phyloP scores from a whole-genome alignment of 768 basidiomycete species.

The Collybiopsis confluens region DNA sequence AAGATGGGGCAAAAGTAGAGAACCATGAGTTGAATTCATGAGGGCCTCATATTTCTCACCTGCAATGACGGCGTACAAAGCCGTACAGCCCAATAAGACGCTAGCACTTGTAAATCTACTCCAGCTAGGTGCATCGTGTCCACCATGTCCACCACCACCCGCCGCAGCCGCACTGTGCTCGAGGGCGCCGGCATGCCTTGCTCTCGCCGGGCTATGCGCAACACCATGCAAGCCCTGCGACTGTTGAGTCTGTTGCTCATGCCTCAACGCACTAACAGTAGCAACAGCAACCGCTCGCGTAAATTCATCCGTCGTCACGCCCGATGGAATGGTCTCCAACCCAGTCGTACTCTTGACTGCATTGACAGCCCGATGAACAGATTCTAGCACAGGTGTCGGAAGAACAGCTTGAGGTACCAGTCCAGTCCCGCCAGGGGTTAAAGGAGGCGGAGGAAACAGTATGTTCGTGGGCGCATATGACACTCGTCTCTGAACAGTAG shows the following conservation, averaged over 20 bases:
- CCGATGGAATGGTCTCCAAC: conserved; percentile 48
- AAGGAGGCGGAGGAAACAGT: neutral
- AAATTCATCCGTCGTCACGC: conserved; percentile 81
- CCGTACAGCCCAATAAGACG: conserved; percentile 85
- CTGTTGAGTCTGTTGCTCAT: conserved; percentile 55
- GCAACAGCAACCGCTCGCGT: conserved; percentile 92
- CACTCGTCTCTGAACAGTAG: conserved; percentile 42
- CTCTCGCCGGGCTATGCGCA: conserved; percentile 41
- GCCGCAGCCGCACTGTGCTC: conserved; percentile 31
- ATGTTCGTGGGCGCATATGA: conserved; percentile 43
- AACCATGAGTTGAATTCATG: too few species aligned
- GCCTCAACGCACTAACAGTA: conserved; percentile 85
- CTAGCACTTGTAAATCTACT: conserved; percentile 86
- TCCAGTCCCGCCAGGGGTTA: neutral
- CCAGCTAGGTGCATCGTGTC: conserved; percentile 97
- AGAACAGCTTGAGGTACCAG: too few species aligned
- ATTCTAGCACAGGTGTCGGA: conserved; percentile 66
- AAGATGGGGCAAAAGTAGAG: too few species aligned
- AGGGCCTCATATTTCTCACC: conserved; percentile 68
- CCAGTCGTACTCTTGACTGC: too few species aligned
- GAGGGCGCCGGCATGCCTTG: conserved; percentile 33
- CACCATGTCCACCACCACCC: conserved; percentile 60
- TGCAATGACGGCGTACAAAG: conserved; percentile 91
- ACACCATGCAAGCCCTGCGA: conserved; percentile 17
- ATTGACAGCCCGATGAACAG: conserved; percentile 74